Evolutionary conservation across 1,284 basidiomycete genomes (phyloP).

Genomic region (Apiotrichum veenhuisii): DNA sequence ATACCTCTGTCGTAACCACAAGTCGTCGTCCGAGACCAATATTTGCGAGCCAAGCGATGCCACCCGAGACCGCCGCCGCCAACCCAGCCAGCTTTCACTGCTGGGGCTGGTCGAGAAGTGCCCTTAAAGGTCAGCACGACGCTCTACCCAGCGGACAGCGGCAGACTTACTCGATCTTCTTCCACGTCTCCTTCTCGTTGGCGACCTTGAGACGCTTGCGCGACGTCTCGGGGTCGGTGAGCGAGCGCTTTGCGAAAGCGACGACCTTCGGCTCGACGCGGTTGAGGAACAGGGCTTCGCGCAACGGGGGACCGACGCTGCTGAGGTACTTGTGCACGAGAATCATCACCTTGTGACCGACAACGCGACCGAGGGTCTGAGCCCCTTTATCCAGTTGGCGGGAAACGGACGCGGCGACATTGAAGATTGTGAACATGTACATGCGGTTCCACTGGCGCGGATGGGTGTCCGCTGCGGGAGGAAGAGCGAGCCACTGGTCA

Average conservation of each 20-base stretch:
- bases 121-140: no score
- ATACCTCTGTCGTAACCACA: no score
- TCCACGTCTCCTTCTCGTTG: no score
- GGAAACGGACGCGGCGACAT: background rate
- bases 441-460: slow-evolving; percentile 2
- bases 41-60: no score
- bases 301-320: background rate
- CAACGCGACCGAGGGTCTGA: background rate
- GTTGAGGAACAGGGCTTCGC: background rate
- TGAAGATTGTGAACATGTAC: background rate
- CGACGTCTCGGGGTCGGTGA: background rate
- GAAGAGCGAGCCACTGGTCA: no score
- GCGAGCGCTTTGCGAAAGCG: background rate
- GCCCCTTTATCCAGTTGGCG: background rate
- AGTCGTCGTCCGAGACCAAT: no score
- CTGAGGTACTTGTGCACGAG: background rate
- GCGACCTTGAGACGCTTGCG: background rate
- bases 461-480: background rate
- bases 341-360: background rate
- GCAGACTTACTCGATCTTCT: no score
- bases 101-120: no score
- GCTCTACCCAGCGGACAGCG: no score
- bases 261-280: background rate
- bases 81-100: no score
- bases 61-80: no score